Evolutionary conservation across 2,329 filamentous ascomycete genomes (phyloP), one percentile per base, ranked within the genome.

Genomic region (Orbilia brochopaga): DNA sequence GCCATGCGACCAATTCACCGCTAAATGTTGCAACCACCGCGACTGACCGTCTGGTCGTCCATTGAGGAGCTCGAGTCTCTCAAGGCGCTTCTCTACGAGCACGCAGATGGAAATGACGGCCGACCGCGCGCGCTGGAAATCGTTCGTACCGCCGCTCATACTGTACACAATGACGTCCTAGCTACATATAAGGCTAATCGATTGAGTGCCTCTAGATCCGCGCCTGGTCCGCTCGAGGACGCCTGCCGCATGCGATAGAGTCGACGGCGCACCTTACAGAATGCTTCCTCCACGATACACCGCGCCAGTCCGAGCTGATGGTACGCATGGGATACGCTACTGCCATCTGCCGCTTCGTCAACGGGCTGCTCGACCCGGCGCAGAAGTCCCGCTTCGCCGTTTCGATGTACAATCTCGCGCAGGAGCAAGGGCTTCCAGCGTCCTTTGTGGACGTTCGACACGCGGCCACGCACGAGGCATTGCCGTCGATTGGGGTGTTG

Each of bases 381-480:
- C 79, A 87, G 85, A 78, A 84, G 82, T 77, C 84, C 82, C 79
- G 90, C 86, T 81, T 84, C 84, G 81, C 88, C 84, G 80, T 76
- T 1, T 73, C 75, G 7, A 91, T 92, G 89, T 89, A 90, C 79
- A 83, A 85, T 46, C 83, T 89, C 23, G 89, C 88, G 69, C 87
- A 85, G 78, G 86, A 83, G 42, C 85, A 91, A 65, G 87, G 85
- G 0, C 80, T 92, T 65, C 89, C 89, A 0, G 86, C 88, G 0
- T 88, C 89, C 0, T 95, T 96, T 79, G 91, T 97, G 60, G 92
- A 96, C 81, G 83, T 95, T 67, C 86, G 92, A 51, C 92, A 97
- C 79, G 90, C 95, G 80, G 90, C 90, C 48, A 95, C 92, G 44
- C 92, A 97, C 79, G 90, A 95, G 79, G 90, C 92, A 78, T 82